Percentiles rank a stretch among this genome's conserved stretches.
phyloP scores from a whole-genome alignment of 192 early-diverging fungal species.

The Entomortierella parvispora region DNA sequence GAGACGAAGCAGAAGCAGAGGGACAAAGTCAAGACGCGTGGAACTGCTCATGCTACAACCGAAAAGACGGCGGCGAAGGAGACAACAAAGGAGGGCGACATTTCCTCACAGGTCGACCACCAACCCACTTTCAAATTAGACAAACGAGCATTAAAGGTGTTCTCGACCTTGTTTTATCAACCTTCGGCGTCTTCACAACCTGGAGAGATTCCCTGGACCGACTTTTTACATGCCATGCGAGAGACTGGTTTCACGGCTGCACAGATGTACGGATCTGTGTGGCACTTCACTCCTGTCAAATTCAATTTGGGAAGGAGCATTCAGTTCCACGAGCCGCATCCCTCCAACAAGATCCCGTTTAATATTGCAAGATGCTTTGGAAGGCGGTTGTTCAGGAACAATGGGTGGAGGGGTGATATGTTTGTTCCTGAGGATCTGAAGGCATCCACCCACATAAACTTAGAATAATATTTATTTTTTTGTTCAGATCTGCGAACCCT shows the following conservation, averaged over 20 bases:
- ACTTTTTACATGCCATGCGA: slow-evolving; percentile 39
- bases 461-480: too few species aligned
- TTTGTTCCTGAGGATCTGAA: slow-evolving; percentile 12
- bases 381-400: slow-evolving; percentile 24
- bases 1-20: slow-evolving; percentile 4
- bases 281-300: slow-evolving; percentile 26
- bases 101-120: not conserved
- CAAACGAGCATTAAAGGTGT: slow-evolving; percentile 34
- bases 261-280: slow-evolving; percentile 38
- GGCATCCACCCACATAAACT: too few species aligned
- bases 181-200: slow-evolving; percentile 25
- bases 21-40: slow-evolving; percentile 41
- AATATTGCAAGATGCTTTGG: slow-evolving; percentile 31
- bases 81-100: not conserved
- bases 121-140: slow-evolving; percentile 22
- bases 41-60: slow-evolving; percentile 2
- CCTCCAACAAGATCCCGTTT: slow-evolving; percentile 33
- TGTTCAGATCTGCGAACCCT: too few species aligned
- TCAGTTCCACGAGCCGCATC: slow-evolving; percentile 44
- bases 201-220: slow-evolving; percentile 43
- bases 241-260: slow-evolving; percentile 24
- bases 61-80: not conserved
- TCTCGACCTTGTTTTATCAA: slow-evolving; percentile 36
- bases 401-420: slow-evolving; percentile 36
- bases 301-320: slow-evolving; percentile 20